A percentile compares a stretch with the other conserved stretches of the same genome.
Evolutionary conservation across 192 early-diverging fungal genomes (phyloP).

Genomic region (Kickxella alabastrina): DNA sequence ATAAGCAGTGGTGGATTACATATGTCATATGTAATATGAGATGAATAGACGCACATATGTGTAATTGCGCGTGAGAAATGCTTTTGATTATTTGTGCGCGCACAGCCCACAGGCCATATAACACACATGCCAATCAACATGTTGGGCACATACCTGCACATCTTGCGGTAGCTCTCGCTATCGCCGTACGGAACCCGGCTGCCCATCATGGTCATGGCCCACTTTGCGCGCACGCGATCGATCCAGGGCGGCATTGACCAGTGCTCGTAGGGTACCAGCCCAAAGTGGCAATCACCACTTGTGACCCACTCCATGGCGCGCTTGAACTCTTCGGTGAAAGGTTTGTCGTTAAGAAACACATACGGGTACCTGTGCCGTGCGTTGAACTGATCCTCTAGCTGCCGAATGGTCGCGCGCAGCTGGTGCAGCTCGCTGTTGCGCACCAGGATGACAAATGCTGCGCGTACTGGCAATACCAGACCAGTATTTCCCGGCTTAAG

Average conservation of each 20-base stretch:
- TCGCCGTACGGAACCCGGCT: slow-evolving; percentile 55
- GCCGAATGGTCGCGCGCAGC: slow-evolving; percentile 53
- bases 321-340: slow-evolving; percentile 54
- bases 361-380: slow-evolving; percentile 57
- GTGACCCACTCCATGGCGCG: slow-evolving; percentile 18
- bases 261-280: slow-evolving; percentile 57
- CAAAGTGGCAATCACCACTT: slow-evolving; percentile 15
- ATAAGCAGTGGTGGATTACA: too few species aligned
- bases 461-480: slow-evolving; percentile 9
- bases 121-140: too few species aligned
- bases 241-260: slow-evolving; percentile 72
- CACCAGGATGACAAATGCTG: slow-evolving; percentile 23
- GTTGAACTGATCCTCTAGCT: slow-evolving; percentile 63
- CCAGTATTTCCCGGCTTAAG: slow-evolving; percentile 16
- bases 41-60: too few species aligned
- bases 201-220: slow-evolving; percentile 7
- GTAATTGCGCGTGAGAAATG: too few species aligned
- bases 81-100: too few species aligned
- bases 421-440: slow-evolving; percentile 60
- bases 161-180: slow-evolving; percentile 64
- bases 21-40: too few species aligned
- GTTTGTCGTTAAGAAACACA: slow-evolving; percentile 60
- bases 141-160: slow-evolving; percentile 63
- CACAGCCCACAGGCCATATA: too few species aligned
- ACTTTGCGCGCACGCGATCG: slow-evolving; percentile 34